phyloP scores from a whole-genome alignment of 1,139 yeast species.

The Geotrichum restrictum region DNA sequence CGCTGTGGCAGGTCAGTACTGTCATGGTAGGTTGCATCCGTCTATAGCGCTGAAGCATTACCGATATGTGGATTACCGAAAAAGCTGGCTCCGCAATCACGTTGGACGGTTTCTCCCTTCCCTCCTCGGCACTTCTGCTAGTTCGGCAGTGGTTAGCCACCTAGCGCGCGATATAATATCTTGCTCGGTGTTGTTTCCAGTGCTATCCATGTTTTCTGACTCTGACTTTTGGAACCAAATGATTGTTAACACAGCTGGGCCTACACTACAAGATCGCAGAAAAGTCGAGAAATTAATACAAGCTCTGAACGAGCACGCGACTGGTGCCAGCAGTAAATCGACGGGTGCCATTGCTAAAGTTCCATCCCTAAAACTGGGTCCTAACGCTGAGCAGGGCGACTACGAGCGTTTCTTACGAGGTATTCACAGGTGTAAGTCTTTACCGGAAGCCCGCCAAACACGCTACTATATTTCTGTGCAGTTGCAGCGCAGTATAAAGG shows the following conservation, averaged over 20 bases:
- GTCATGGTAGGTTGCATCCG: slow-evolving; percentile 55
- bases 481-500: slow-evolving; percentile 30
- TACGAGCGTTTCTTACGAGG: slow-evolving; percentile 46
- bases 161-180: slow-evolving; percentile 64
- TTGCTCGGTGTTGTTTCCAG: slow-evolving; percentile 51
- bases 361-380: slow-evolving; percentile 28
- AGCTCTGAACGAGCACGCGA: slow-evolving; percentile 65
- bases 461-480: slow-evolving; percentile 46
- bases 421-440: slow-evolving; percentile 37
- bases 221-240: slow-evolving; percentile 73
- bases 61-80: slow-evolving; percentile 48
- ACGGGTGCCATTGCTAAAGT: slow-evolving; percentile 2
- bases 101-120: slow-evolving; percentile 48
- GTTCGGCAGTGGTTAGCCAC: slow-evolving; percentile 48
- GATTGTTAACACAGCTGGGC: slow-evolving; percentile 59
- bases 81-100: slow-evolving; percentile 48
- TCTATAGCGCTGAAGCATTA: slow-evolving; percentile 51
- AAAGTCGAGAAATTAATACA: slow-evolving; percentile 71
- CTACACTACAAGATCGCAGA: slow-evolving; percentile 65
- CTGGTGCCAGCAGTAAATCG: slow-evolving; percentile 14
- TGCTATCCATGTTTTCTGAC: slow-evolving; percentile 57
- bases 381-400: slow-evolving; percentile 37
- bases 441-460: slow-evolving; percentile 44
- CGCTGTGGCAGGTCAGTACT: slow-evolving; percentile 58
- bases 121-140: slow-evolving; percentile 51